Conservation (phyloP, 768 basidiomycete species). For the Erythrobasidium yunnanense region DNA sequence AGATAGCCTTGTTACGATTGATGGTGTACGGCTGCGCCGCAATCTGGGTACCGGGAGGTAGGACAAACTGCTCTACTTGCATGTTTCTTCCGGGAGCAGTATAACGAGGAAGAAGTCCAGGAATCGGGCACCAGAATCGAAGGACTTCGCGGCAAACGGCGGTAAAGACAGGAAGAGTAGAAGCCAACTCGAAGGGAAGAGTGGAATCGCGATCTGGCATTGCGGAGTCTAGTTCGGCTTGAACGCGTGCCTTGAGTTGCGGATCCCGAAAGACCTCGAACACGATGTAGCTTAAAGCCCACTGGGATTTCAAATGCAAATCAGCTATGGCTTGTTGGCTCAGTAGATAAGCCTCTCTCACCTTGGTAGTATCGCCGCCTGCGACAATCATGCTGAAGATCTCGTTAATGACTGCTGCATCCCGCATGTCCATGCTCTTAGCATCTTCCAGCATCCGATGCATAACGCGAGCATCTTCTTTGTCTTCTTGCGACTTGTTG, state of each 20-base stretch:
- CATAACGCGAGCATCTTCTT: background rate
- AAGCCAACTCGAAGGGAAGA: background rate
- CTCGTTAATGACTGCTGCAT: constrained; percentile 3
- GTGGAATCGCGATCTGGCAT: constrained; percentile 5
- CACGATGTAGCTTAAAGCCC: background rate
- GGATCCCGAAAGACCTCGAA: constrained; percentile 4
- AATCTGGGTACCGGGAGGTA: constrained; percentile 5
- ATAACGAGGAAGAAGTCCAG: constrained; percentile 15
- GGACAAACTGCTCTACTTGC: background rate
- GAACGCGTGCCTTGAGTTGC: background rate
- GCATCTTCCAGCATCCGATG: constrained; percentile 14
- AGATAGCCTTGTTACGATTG: constrained; percentile 3
- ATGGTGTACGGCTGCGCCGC: constrained; percentile 6
- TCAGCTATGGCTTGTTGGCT: background rate
- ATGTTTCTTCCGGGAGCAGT: background rate
- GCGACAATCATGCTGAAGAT: background rate
- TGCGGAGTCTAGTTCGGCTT: constrained; percentile 4
- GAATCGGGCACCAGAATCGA: background rate
- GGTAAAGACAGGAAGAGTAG: background rate
- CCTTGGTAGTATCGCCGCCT: background rate
- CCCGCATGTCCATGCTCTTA: background rate
- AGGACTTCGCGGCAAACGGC: background rate
- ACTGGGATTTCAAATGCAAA: background rate
- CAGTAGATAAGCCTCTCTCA: background rate
- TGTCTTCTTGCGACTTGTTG: background rate